Evolutionary conservation across 1,139 yeast species (phyloP).

Genomic region (Sugiyamaella xylanicola): DNA sequence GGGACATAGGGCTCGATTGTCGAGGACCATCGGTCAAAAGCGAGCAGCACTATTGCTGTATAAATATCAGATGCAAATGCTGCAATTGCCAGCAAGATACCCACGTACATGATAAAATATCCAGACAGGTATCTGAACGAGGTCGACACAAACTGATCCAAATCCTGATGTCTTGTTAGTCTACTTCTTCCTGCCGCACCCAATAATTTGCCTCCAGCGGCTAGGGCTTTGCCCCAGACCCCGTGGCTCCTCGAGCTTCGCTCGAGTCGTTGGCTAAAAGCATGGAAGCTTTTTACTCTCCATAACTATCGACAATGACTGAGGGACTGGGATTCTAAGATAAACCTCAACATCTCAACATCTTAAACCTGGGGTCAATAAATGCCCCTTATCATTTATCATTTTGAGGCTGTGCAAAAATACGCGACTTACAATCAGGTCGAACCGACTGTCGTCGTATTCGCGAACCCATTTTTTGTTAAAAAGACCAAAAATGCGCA

Average conservation of each 20-base stretch:
- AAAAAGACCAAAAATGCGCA: constrained; percentile 26
- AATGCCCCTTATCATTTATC: too few relatives aligned
- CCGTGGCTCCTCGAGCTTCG: constrained; percentile 8
- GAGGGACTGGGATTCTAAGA: too few relatives aligned
- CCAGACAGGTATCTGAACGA: constrained; percentile 55
- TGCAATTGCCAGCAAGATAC: constrained; percentile 56
- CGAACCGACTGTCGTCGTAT: constrained; percentile 36
- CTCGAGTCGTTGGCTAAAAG: too few relatives aligned
- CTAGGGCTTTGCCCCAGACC: constrained; percentile 11
- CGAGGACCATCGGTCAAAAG: constrained; percentile 74
- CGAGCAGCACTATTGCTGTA: constrained; percentile 75
- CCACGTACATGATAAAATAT: constrained; percentile 55
- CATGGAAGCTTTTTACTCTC: too few relatives aligned
- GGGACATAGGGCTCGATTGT: constrained; percentile 58
- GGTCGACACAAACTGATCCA: constrained; percentile 56
- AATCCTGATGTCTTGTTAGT: constrained; percentile 37
- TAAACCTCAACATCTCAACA: too few relatives aligned
- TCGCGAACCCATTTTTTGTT: constrained; percentile 35
- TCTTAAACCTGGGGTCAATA: too few relatives aligned
- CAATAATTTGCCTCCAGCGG: constrained; percentile 6
- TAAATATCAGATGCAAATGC: constrained; percentile 74
- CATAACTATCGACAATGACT: too few relatives aligned
- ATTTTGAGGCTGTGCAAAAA: neutral
- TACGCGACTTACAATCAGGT: constrained; percentile 30
- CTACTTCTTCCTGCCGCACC: too few relatives aligned